Evolutionary conservation across 495 filamentous ascomycete species (phyloP), one percentile per base, ranked within the genome.

Genomic region (Neurospora tetraspora): DNA sequence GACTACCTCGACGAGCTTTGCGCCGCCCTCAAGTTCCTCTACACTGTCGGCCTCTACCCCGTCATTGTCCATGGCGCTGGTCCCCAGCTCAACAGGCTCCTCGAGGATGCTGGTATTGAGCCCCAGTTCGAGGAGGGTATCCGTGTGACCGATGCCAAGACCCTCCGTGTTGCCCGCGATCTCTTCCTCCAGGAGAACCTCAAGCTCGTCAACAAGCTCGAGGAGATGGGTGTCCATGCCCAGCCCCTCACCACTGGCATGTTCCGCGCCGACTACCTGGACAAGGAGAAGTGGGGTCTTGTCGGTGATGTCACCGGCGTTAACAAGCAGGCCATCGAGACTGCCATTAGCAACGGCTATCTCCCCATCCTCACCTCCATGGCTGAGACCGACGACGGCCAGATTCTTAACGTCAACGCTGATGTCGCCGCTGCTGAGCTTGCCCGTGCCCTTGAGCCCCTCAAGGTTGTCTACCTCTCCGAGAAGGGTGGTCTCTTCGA

Each of bases 401-500:
- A 98, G 83, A 91, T 98, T 20, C 86, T 99, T 65, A 99, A 99
- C 77, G 96, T 99, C 81, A 99, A 99, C 80, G 96, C 96, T 70
- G 96, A 99, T 81, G 94, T 98, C 69, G 95, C 95, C 36, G 96
- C 96, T 39, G 95, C 94, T 76, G 96, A 98, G 81, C 83, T 99
- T 69, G 96, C 96, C 45, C 89, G 92, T 69, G 88, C 92, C 71
- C 83, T 99, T 73, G 92, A 98, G 83, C 96, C 96, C 39, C 84
- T 98, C 76, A 99, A 99, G 90, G 97, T 98, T 68, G 94, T 99
- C 68, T 99, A 98, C 82, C 89, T 99, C 23, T 96, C 94, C 38
- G 96, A 99, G 85, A 98, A 98, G 87, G 96, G 96, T 43, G 96
- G 96, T 20, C 83, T 99, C 39, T 97, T 97, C 83, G 94, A 98